Conservation (phyloP, 495 filamentous ascomycete genomes). For the Tuber aestivum region DNA sequence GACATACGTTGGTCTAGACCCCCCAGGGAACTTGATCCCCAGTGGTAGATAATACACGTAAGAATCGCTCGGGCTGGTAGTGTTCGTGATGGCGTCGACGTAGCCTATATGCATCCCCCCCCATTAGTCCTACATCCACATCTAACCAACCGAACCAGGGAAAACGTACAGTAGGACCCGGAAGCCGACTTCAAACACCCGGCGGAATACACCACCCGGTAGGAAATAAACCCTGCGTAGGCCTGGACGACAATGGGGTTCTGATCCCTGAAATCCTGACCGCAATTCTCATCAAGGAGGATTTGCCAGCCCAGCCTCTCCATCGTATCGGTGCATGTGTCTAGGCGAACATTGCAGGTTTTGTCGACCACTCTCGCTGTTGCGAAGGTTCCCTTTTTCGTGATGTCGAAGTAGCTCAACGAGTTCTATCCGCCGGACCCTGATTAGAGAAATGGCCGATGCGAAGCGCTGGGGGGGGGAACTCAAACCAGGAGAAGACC, state of each 20-base stretch:
- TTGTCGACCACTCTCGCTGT: slow-evolving; percentile 33
- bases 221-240: slow-evolving; percentile 65
- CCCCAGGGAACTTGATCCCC: slow-evolving; percentile 60
- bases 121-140: slow-evolving; percentile 7
- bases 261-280: slow-evolving; percentile 56
- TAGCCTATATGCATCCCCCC: slow-evolving; percentile 49
- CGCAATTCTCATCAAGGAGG: slow-evolving; percentile 54
- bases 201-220: slow-evolving; percentile 69
- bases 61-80: slow-evolving; percentile 57
- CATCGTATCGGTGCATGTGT: slow-evolving; percentile 29
- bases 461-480: neutral
- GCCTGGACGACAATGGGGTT: slow-evolving; percentile 68
- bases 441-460: slow-evolving; percentile 7
- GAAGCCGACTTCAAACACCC: slow-evolving; percentile 61
- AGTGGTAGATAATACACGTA: slow-evolving; percentile 81
- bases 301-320: slow-evolving; percentile 33
- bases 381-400: slow-evolving; percentile 31
- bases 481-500: slow-evolving; percentile 36
- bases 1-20: slow-evolving; percentile 53
- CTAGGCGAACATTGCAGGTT: slow-evolving; percentile 28
- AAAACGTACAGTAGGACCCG: slow-evolving; percentile 53
- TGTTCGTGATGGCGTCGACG: slow-evolving; percentile 76
- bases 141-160: neutral
- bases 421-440: slow-evolving; percentile 32
- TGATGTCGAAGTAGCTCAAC: slow-evolving; percentile 36